Base-by-base conservation (phyloP, 192 early-diverging fungal genomes). In the Coemansia sp. region DNA sequence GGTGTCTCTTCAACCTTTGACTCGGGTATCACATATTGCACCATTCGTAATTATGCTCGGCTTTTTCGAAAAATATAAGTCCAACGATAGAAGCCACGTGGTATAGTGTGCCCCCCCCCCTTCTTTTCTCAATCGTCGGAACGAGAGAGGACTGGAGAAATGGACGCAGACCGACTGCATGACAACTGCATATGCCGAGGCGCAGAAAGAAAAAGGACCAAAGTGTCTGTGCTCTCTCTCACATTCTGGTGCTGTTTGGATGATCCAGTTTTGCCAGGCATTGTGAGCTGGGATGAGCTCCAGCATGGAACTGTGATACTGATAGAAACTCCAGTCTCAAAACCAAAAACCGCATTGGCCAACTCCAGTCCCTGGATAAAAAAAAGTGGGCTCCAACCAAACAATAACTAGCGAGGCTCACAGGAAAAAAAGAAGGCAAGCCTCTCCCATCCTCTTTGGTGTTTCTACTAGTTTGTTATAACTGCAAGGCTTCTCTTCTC, bases 131-230 rank as follows among this genome's bases (percentile, higher is more conserved):
- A 24, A 50, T 8, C 29, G 29, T 3, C 19, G 13, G 20, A 32
- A 15, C 12, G 53, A 31, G 50, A 29, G 13, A 27, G 51, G 51
- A 27, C 24, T 29, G 51, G 24, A 55, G 24, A 13, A 22, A 22
- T 19, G 19, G 48, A 50, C n/a, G 48, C 51, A 29, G 51, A 34
- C 55, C 51, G 24, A 32, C 55, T 58, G 55, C 55, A 58, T 58
- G 55, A 15, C 11, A 15, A 13, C 29, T 58, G 55, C 55, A 58
- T 58, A 31, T 34, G 29, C 27, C 29, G 55, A 31, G 29, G n/a
- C 55, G 17, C 31, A 24, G 22, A 55, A 55, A 51, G 48, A 4
- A 29, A 27, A 2, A 24, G 34, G 6, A 9, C 41, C 0, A 6
- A 17, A 34, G 13, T 32, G 55, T 58, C 55, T 58, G 55, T 58